These are phyloP conservation scores for Xylaria sp. DNA, from an alignment of 2,329 filamentous ascomycete genomes.

Conservation along the genomic window DNA sequence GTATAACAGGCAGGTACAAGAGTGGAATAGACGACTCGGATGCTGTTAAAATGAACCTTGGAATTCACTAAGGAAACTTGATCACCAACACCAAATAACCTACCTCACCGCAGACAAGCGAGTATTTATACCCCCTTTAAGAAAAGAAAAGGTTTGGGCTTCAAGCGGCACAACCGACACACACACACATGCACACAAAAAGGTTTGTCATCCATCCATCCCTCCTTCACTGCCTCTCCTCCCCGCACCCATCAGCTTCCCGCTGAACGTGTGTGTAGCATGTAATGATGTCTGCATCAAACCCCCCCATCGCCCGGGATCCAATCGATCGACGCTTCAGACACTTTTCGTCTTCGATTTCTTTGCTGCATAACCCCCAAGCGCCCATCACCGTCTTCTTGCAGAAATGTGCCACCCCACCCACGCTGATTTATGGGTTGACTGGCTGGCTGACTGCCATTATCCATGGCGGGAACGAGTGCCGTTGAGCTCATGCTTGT, in stretches of 20 bases:
- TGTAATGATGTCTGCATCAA: constrained; percentile 31
- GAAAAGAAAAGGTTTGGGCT: constrained; percentile 17
- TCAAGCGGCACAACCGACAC: not conserved
- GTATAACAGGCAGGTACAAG: too few species aligned
- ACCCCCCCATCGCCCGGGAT: constrained; percentile 19
- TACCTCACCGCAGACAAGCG: constrained; percentile 4
- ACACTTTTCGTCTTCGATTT: constrained; percentile 9
- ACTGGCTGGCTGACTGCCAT: constrained; percentile 5
- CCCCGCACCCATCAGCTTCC: constrained; percentile 29
- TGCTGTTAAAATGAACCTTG: not conserved
- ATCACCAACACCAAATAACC: not conserved
- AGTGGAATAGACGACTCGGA: too few species aligned
- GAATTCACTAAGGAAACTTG: not conserved
- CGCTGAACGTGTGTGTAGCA: not conserved
- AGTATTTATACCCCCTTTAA: constrained; percentile 21
- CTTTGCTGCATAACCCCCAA: constrained; percentile 30
- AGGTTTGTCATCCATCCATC: not conserved
- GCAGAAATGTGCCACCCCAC: constrained; percentile 31
- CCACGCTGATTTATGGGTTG: not conserved
- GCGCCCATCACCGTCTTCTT: constrained; percentile 33
- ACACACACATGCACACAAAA: not conserved
- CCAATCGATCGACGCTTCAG: constrained; percentile 34
- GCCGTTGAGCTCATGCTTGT: not conserved
- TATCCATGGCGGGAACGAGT: not conserved
- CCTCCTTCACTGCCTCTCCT: not conserved